Base-by-base conservation (phyloP, 1,284 basidiomycete genomes). In the Heterobasidion parviporum region DNA sequence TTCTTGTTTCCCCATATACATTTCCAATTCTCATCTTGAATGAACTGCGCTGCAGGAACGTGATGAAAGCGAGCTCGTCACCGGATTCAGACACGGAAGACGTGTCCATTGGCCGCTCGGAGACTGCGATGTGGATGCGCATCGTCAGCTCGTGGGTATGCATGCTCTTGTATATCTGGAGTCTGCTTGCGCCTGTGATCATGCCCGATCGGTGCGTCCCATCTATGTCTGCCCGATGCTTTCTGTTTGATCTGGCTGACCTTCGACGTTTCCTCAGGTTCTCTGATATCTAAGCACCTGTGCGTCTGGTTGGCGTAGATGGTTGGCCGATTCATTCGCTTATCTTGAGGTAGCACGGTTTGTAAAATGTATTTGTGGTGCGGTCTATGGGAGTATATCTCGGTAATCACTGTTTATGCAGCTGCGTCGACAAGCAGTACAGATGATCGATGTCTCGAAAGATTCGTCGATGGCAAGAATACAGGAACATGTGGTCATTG, bases 91-190 rank as follows among this genome's bases (percentile, higher is more conserved):
- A 83, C 38, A 47, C 44, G 16, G 56, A 62, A 15, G 89, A 96
- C 63, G 93, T 98, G 38, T 94, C 92, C 71, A 98, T 99, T 57
- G 96, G 96, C 20, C 84, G 94, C 50, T 96, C 93, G 9, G 91
- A 94, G 67, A 89, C 92, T 5, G 94, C 96, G 3, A 99, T 99
- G 96, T 99, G 97, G 96, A 98, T 98, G 92, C 79, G 97, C 6
- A 82, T 98, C 49, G 89, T 98, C 38, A 95, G 92, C 50, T 91
- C 91, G 64, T 99, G 95, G 94, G 79, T 95, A 36, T 97, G 93
- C 71, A 89, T 95, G 72, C 65, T 85, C 46, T 74, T 98, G 51
- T 98, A 97, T 69, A 81, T 82, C 36, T 97, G 94, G 94, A 95
- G 90, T 65, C 72, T 95, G 60, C 65, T 97, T 47, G 95, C 93